Base-by-base conservation (phyloP, 2,329 filamentous ascomycete species). In the Diaporthe ilicicola region DNA sequence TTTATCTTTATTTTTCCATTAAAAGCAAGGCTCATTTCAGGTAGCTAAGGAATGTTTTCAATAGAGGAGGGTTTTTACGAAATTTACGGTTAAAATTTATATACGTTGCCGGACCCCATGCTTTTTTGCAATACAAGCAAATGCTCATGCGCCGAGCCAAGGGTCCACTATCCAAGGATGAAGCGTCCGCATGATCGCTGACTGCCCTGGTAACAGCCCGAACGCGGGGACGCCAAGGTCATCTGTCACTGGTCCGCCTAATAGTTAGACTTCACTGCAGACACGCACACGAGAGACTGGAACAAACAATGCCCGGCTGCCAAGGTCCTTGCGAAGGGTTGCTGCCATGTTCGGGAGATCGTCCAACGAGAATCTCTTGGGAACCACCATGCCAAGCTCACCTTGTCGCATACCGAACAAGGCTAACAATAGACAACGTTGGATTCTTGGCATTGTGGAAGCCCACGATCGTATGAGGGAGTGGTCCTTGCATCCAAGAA, bases 141-240 rank as follows among this genome's bases (percentile, higher is more conserved):
- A 3, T 3, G 27, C 15, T 32, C 48, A 62, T 27, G 42, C 42
- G 42, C 39, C 56, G 56, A 27, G 44, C 56, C 56, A 27, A 48
- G 56, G 56, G 10, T 34, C 56, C 56, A 62, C 56, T 13, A 22
- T 19, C n/a, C 37, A 37, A 61, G 55, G 39, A 27, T 61, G 44
- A 44, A 61, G 56, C 56, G 48, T 5, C 56, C 56, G 56, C 56
- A 37, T 62, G 56, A 62, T 62, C 39, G 19, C 42, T 48, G 56
- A 62, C 56, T 27, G 56, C 56, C 56, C 56, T 48, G 27, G 39
- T 39, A 62, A 62, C 39, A 62, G 24, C 56, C 56, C 56, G 56
- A 62, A 44, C 42, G 56, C 56, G 56, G 39, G 56, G 56, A 62
- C 17, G 56, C 56, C 56, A 62, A 62, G 56, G 19, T 46, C 27